Percentiles rank a stretch among this genome's conserved stretches.
These are phyloP conservation scores for Takashimella koratensis DNA, from an alignment of 1,284 basidiomycete genomes.

Conservation along the genomic window DNA sequence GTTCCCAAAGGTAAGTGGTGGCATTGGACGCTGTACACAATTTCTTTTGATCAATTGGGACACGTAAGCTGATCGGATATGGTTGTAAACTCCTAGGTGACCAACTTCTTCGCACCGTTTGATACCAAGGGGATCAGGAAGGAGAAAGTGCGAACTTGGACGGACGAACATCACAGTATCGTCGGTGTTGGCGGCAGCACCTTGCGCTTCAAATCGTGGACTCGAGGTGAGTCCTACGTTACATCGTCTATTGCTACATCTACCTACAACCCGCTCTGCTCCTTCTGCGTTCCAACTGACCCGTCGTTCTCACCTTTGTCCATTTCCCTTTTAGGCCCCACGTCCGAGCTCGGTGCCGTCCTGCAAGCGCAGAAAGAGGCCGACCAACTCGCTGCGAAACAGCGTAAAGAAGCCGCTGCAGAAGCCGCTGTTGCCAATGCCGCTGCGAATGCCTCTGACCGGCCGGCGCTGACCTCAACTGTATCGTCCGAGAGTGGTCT, in stretches of 20 bases:
- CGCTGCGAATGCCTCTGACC: constrained; percentile 12
- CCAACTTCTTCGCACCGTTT: constrained; percentile 35
- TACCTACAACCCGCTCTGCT: no score
- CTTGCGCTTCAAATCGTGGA: constrained; percentile 41
- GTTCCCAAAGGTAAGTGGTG: constrained; percentile 35
- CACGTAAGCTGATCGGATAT: no score
- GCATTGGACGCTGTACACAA: neutral
- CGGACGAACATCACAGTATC: constrained; percentile 20
- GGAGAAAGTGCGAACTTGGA: constrained; percentile 36
- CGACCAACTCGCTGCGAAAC: constrained; percentile 20
- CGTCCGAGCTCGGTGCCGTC: constrained; percentile 32
- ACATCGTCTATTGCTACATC: no score
- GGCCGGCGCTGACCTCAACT: constrained; percentile 8
- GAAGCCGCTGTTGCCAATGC: constrained; percentile 7
- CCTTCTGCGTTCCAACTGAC: no score
- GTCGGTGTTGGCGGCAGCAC: constrained; percentile 36
- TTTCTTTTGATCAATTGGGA: no score
- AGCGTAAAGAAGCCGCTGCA: constrained; percentile 10
- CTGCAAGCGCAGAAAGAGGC: constrained; percentile 37
- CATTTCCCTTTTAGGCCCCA: constrained; percentile 28
- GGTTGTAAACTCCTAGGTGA: constrained; percentile 20
- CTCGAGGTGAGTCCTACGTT: constrained; percentile 30
- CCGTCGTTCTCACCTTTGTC: neutral
- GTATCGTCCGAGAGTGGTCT: constrained; percentile 17
- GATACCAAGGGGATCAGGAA: constrained; percentile 38